These are phyloP conservation scores for Venturia carpophila DNA, from an alignment of 2,329 filamentous ascomycete genomes.

Conservation along the genomic window DNA sequence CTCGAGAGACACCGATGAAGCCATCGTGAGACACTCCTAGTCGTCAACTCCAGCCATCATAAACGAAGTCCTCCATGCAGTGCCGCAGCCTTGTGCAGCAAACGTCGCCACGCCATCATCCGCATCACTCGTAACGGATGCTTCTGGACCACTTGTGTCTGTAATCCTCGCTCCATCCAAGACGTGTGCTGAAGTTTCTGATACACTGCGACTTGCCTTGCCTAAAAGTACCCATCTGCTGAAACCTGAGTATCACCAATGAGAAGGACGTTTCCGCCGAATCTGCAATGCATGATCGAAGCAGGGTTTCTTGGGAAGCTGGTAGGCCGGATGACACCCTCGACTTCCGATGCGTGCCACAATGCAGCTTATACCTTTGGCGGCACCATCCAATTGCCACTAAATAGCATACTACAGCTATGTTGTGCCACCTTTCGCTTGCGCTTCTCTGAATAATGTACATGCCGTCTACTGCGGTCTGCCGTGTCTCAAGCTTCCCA, in stretches of 20 bases:
- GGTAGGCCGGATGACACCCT: too few species aligned
- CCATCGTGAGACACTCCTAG: too few species aligned
- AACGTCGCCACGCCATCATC: too few species aligned
- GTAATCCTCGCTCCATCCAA: not conserved
- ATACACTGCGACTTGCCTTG: not conserved
- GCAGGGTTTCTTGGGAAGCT: too few species aligned
- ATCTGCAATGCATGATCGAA: too few species aligned
- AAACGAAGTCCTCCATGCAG: too few species aligned
- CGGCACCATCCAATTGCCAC: not conserved
- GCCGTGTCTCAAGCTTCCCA: not conserved
- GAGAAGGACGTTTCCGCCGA: too few species aligned
- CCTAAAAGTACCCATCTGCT: not conserved
- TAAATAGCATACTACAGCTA: not conserved
- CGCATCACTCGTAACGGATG: not conserved
- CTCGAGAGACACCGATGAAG: too few species aligned
- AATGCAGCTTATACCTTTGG: too few species aligned
- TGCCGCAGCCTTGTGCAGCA: too few species aligned
- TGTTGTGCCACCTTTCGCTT: not conserved
- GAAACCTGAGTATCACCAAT: constrained; percentile 1
- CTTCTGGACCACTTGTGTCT: not conserved
- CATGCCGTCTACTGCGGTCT: not conserved
- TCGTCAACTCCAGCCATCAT: too few species aligned
- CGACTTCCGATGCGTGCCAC: too few species aligned
- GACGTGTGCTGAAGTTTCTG: not conserved
- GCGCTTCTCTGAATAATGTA: not conserved